Evolutionary conservation across 2,329 filamentous ascomycete species (phyloP).

Genomic region (Hymenoscyphus fraxineus): DNA sequence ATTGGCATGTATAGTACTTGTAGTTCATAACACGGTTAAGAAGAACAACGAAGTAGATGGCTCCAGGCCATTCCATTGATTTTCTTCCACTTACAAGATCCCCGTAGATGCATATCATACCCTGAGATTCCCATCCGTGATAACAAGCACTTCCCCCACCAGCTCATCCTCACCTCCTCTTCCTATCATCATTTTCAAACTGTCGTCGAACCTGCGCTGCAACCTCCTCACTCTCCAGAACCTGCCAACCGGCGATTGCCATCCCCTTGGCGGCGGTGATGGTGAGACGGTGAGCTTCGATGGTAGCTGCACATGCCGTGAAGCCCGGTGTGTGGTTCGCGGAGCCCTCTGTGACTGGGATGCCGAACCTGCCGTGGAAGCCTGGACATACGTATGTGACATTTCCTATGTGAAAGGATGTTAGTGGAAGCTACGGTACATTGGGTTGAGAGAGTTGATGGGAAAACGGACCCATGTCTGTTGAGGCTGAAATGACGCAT

Average conservation of each 20-base stretch:
- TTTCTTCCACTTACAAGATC: neutral
- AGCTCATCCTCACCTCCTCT: neutral
- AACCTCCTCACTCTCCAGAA: neutral
- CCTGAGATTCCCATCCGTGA: neutral
- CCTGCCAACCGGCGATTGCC: slow-evolving; percentile 5
- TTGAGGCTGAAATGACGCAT: slow-evolving; percentile 19
- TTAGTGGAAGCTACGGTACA: neutral
- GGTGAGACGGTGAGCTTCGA: slow-evolving; percentile 16
- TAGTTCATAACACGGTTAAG: neutral
- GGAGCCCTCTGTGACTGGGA: slow-evolving; percentile 18
- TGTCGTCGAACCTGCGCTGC: neutral
- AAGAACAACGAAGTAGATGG: neutral
- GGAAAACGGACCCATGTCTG: slow-evolving; percentile 32
- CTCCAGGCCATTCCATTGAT: neutral
- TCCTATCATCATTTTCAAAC: neutral
- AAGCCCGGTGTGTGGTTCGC: slow-evolving; percentile 29
- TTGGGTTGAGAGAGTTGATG: no score
- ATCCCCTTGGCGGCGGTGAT: slow-evolving; percentile 19
- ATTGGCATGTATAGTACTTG: no score
- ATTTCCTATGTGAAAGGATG: slow-evolving; percentile 16
- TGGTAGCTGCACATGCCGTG: slow-evolving; percentile 27
- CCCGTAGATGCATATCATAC: neutral
- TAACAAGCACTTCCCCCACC: neutral
- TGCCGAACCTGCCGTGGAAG: slow-evolving; percentile 16
- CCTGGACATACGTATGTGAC: slow-evolving; percentile 19